Conservation (phyloP, 257 asterid species). For the Leonotis leonurus region DNA sequence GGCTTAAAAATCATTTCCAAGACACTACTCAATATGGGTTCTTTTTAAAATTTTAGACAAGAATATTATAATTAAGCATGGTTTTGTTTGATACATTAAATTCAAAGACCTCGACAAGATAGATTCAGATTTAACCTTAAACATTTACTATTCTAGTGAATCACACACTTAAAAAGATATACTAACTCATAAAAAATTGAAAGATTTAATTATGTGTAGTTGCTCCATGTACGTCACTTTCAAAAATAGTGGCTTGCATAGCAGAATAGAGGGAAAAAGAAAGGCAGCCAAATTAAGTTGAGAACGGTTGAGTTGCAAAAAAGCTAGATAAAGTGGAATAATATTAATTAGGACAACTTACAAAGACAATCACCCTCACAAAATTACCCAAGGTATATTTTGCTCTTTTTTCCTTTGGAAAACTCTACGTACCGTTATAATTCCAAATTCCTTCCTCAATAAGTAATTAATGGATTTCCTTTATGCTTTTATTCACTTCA, state of each 20-base stretch:
- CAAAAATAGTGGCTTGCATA: constrained; percentile 5
- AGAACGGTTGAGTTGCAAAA: constrained; percentile 44
- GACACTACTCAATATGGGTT: neutral
- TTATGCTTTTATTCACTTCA: constrained; percentile 46
- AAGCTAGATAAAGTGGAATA: constrained; percentile 52
- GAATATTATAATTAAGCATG: neutral
- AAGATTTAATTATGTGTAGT: neutral
- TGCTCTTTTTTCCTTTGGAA: constrained; percentile 50
- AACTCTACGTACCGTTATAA: constrained; percentile 33
- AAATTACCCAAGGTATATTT: constrained; percentile 22
- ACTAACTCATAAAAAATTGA: neutral
- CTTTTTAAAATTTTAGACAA: neutral
- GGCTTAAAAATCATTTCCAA: neutral
- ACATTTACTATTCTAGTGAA: too few species aligned
- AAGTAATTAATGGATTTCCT: constrained; percentile 42
- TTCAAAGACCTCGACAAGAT: too few species aligned
- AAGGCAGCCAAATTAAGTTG: constrained; percentile 26
- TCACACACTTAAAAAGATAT: neutral
- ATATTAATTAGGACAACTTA: constrained; percentile 19
- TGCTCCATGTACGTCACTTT: neutral
- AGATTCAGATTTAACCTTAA: too few species aligned
- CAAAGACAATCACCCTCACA: constrained; percentile 7
- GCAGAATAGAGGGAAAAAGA: neutral
- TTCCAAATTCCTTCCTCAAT: constrained; percentile 46
- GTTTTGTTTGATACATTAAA: neutral